phyloP scores from a whole-genome alignment of 257 asterid genomes.

The Handroanthus guayacan region DNA sequence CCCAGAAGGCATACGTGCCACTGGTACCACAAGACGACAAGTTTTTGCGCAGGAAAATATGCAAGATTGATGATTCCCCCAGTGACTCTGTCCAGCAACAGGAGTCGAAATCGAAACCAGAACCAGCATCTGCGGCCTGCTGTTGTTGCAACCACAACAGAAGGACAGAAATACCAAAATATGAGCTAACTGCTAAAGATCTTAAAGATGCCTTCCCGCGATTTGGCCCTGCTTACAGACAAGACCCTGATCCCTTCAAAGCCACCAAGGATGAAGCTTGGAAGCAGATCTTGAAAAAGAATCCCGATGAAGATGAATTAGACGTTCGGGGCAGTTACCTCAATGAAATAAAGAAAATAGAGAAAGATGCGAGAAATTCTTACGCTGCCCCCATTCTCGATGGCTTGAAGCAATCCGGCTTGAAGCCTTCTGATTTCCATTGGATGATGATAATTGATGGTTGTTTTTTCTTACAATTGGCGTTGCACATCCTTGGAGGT shows the following conservation, averaged over 20 bases:
- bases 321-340: not conserved
- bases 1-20: not conserved
- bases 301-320: not conserved
- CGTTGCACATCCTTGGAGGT: slow-evolving; percentile 24
- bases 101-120: too few relatives aligned
- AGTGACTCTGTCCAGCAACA: too few relatives aligned
- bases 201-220: not conserved
- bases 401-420: not conserved
- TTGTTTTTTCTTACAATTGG: slow-evolving; percentile 29
- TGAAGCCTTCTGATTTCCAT: not conserved
- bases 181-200: not conserved
- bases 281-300: not conserved
- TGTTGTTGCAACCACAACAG: not conserved
- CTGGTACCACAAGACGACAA: too few relatives aligned
- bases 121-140: not conserved
- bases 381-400: not conserved
- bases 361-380: not conserved
- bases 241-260: not conserved
- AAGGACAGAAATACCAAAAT: not conserved
- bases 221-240: slow-evolving; percentile 4
- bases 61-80: too few relatives aligned
- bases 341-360: not conserved
- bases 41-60: too few relatives aligned
- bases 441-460: slow-evolving; percentile 15
- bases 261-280: not conserved